Evolutionary conservation across 768 basidiomycete genomes (phyloP).

Genomic region (Gloeopeniophorella convolvens): DNA sequence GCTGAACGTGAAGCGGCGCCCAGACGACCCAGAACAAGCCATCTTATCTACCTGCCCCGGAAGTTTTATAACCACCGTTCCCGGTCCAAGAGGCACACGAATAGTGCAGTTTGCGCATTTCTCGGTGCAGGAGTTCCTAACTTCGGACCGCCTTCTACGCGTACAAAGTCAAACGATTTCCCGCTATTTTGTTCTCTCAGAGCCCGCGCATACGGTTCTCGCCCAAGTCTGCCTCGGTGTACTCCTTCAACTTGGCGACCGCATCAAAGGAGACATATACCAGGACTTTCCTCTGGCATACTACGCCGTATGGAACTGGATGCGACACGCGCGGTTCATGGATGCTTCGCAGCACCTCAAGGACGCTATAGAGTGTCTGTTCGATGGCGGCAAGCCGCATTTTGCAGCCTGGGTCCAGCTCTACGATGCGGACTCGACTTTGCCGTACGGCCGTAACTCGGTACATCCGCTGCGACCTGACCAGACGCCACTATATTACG

Average conservation of each 20-base stretch:
- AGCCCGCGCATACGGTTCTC: neutral
- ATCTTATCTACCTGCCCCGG: neutral
- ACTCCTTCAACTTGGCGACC: neutral
- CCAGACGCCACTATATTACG: neutral
- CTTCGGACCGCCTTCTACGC: neutral
- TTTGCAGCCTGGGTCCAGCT: neutral
- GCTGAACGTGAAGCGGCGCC: neutral
- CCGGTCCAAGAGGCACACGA: neutral
- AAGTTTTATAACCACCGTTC: neutral
- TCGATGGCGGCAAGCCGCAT: neutral
- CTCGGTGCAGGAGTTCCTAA: neutral
- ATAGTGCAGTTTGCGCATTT: constrained; percentile 3
- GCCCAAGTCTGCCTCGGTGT: neutral
- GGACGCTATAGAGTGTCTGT: neutral
- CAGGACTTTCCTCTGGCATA: neutral
- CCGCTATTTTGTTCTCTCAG: neutral
- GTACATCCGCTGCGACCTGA: neutral
- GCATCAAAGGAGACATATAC: neutral
- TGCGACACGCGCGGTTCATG: neutral
- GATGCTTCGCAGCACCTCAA: neutral
- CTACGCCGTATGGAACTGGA: constrained; percentile 1
- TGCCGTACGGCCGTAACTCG: neutral
- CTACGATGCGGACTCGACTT: neutral
- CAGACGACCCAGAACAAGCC: neutral
- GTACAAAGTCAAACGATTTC: neutral